phyloP scores from a whole-genome alignment of 345 rosid species.

The Pugionium dolabratum region DNA sequence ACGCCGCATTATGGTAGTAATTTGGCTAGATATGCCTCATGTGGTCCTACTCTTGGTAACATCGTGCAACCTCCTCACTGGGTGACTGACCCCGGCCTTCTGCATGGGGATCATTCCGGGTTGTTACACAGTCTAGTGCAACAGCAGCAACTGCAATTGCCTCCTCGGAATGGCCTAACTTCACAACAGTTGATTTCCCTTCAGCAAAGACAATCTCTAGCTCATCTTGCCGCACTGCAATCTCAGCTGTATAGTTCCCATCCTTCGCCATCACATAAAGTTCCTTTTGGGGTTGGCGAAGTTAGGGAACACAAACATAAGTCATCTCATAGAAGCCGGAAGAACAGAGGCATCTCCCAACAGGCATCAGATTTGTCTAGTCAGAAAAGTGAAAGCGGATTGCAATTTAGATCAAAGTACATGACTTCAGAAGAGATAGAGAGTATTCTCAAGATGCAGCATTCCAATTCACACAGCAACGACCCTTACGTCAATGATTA shows the following conservation, averaged over 20 bases:
- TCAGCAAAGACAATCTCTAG: constrained; percentile 71
- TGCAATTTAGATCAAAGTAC: constrained; percentile 82
- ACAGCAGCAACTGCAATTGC: constrained; percentile 54
- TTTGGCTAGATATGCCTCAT: constrained; percentile 57
- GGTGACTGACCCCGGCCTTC: constrained; percentile 69
- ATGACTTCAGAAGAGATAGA: constrained; percentile 97
- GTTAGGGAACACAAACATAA: constrained; percentile 68
- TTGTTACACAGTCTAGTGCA: constrained; percentile 62
- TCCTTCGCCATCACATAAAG: constrained; percentile 63
- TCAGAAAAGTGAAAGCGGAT: constrained; percentile 80
- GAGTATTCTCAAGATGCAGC: constrained; percentile 97
- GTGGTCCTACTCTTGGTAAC: constrained; percentile 72
- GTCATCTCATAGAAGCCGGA: constrained; percentile 67
- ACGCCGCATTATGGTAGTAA: constrained; percentile 59
- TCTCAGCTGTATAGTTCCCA: constrained; percentile 61
- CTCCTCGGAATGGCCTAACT: constrained; percentile 65
- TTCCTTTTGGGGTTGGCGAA: constrained; percentile 57
- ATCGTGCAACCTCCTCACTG: constrained; percentile 68
- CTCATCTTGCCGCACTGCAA: constrained; percentile 70
- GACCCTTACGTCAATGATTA: constrained; percentile 92
- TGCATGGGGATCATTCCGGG: constrained; percentile 73
- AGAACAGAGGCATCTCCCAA: constrained; percentile 58
- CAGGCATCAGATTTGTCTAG: constrained; percentile 71
- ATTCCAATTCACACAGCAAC: constrained; percentile 71
- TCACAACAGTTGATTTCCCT: constrained; percentile 60